phyloP scores from a whole-genome alignment of 257 asterid species.

The Solanum raphanifolium region DNA sequence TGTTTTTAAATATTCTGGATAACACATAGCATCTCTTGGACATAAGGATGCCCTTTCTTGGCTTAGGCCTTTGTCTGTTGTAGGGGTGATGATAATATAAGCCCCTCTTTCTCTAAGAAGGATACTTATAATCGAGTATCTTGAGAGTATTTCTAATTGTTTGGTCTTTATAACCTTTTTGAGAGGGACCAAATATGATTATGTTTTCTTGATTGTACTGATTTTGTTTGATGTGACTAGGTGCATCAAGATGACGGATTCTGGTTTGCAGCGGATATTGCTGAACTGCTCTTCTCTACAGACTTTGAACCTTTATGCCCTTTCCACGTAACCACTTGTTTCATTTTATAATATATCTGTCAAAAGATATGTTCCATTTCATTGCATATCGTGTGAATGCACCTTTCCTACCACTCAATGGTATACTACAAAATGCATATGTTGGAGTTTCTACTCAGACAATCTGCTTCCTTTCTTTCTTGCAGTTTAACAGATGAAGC shows the following conservation, averaged over 20 bases:
- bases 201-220: not conserved
- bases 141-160: not conserved
- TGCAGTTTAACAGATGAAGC: slow-evolving; percentile 78
- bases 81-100: not conserved
- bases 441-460: not conserved
- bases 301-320: slow-evolving; percentile 89
- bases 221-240: slow-evolving; percentile 23
- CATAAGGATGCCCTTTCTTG: not conserved
- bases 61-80: not conserved
- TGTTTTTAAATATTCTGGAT: not conserved
- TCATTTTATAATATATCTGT: not conserved
- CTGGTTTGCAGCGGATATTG: slow-evolving; percentile 60
- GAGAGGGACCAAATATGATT: not conserved
- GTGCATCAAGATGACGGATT: slow-evolving; percentile 79
- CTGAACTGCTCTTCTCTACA: slow-evolving; percentile 57
- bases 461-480: slow-evolving; percentile 3
- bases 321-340: slow-evolving; percentile 50
- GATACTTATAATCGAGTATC: not conserved
- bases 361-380: not conserved
- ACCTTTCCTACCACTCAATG: not conserved
- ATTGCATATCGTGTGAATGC: not conserved
- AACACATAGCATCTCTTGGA: not conserved
- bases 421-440: not conserved
- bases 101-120: not conserved
- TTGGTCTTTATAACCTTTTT: not conserved